Percentiles rank a stretch among this genome's conserved stretches.
Conservation (phyloP, 2,329 filamentous ascomycete species). For the Xylaria sp. region DNA sequence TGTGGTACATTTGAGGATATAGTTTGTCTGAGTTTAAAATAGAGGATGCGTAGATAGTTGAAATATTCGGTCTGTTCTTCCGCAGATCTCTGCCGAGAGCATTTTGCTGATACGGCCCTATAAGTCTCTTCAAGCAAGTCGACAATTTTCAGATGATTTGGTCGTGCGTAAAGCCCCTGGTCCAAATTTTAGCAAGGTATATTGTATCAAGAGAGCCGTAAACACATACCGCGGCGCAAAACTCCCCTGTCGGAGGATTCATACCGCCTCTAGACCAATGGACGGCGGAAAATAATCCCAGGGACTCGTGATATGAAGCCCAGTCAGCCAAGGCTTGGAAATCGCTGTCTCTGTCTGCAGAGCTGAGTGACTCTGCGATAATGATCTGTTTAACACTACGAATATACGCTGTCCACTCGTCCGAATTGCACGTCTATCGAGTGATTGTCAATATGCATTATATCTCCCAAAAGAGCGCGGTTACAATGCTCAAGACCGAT, state of each 20-base stretch:
- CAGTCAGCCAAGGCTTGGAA: not conserved
- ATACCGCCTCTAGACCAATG: not conserved
- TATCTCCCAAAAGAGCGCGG: too few species aligned
- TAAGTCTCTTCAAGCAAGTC: not conserved
- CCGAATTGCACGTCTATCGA: not conserved
- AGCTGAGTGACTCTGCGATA: not conserved
- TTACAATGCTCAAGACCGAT: not conserved
- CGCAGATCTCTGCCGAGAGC: not conserved
- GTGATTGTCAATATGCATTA: not conserved
- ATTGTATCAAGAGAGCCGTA: not conserved
- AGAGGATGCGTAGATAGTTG: not conserved
- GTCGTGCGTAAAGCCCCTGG: not conserved
- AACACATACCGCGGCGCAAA: not conserved
- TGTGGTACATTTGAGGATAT: not conserved
- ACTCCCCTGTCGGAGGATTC: not conserved
- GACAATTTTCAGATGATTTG: not conserved
- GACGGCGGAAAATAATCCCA: not conserved
- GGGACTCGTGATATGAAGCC: not conserved
- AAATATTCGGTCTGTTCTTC: not conserved
- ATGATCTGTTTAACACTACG: not conserved
- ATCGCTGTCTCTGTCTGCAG: not conserved
- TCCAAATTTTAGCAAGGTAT: not conserved
- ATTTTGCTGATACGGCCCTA: not conserved
- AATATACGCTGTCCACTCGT: not conserved
- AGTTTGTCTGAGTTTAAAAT: not conserved